Conservation (phyloP, 352 stramenopile species). For the Lagenidium giganteum region DNA sequence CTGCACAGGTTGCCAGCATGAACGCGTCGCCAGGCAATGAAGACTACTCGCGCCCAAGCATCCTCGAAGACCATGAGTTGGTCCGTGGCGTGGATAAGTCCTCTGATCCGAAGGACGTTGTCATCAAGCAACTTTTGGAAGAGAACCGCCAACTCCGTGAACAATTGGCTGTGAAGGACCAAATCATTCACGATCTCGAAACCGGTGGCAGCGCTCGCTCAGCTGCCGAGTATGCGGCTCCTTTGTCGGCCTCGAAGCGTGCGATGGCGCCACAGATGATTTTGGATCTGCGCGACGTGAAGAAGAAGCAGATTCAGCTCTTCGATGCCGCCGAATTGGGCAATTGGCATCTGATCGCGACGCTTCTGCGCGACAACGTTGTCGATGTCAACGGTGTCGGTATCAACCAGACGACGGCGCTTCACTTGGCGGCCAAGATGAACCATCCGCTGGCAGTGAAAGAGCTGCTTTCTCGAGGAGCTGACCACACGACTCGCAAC, state of each 20-base stretch:
- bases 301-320: constrained; percentile 88
- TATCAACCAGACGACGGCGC: constrained; percentile 81
- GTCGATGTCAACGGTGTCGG: constrained; percentile 84
- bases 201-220: constrained; percentile 44
- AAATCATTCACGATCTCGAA: constrained; percentile 81
- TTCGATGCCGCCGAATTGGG: constrained; percentile 82
- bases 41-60: constrained; percentile 78
- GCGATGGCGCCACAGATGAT: constrained; percentile 74
- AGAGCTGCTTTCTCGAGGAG: constrained; percentile 62
- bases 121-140: constrained; percentile 84
- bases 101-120: constrained; percentile 80
- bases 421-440: constrained; percentile 72
- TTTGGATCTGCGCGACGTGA: constrained; percentile 76
- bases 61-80: constrained; percentile 82
- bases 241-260: constrained; percentile 25
- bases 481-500: constrained; percentile 58
- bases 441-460: constrained; percentile 75
- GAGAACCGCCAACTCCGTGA: constrained; percentile 76
- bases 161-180: constrained; percentile 75
- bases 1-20: constrained; percentile 18
- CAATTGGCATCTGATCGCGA: constrained; percentile 80
- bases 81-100: constrained; percentile 73
- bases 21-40: constrained; percentile 25
- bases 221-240: constrained; percentile 16
- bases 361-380: constrained; percentile 74